Conservation (phyloP, 306 rosid genomes). For the Castanopsis chinensis region DNA sequence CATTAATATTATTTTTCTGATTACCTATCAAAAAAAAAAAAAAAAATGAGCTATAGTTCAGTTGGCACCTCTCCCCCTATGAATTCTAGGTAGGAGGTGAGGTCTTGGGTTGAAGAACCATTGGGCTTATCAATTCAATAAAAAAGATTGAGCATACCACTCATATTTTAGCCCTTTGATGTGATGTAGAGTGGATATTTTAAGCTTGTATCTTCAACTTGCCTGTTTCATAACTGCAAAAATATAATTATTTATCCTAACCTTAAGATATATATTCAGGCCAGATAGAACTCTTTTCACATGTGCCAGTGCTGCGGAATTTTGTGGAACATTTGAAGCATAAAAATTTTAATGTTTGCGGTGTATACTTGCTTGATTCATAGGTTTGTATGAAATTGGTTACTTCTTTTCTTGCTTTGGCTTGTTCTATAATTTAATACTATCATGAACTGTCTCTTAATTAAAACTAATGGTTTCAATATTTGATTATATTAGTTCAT, state of each 20-base stretch:
- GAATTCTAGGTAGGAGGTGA: too few species aligned
- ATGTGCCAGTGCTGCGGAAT: slow-evolving; percentile 76
- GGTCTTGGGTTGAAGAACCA: too few species aligned
- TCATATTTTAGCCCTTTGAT: background rate
- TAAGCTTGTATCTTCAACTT: background rate
- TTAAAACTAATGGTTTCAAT: slow-evolving; percentile 5
- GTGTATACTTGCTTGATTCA: slow-evolving; percentile 86
- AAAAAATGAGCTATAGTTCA: too few species aligned
- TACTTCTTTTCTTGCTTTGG: background rate
- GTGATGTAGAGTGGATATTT: background rate
- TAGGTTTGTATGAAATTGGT: slow-evolving; percentile 53
- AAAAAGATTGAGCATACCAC: background rate
- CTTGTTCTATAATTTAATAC: background rate
- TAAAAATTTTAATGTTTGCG: slow-evolving; percentile 78
- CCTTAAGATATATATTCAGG: slow-evolving; percentile 46
- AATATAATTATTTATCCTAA: background rate
- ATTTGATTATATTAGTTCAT: slow-evolving; percentile 49
- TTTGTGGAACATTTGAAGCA: slow-evolving; percentile 85
- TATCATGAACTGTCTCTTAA: background rate
- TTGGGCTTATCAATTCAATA: background rate
- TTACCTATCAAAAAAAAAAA: too few species aligned
- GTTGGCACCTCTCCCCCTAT: too few species aligned
- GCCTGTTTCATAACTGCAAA: background rate
- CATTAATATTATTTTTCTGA: too few species aligned
- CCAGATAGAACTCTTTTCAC: slow-evolving; percentile 92